phyloP scores from a whole-genome alignment of 2,329 filamentous ascomycete genomes.

The Chalara sp. region DNA sequence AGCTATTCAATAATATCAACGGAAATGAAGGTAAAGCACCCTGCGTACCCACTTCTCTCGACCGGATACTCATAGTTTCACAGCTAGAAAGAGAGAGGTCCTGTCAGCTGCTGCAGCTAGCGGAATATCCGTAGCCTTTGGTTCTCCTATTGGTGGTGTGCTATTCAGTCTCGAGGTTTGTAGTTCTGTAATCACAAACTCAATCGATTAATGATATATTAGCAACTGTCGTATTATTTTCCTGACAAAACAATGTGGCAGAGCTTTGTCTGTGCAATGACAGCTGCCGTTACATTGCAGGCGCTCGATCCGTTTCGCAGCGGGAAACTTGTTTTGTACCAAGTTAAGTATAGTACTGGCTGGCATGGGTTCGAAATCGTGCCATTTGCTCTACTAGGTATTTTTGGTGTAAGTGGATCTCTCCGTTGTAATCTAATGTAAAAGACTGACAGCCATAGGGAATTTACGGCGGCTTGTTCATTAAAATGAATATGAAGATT shows the following conservation, averaged over 20 bases:
- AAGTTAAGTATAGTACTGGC: constrained; percentile 83
- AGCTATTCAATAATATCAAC: constrained; percentile 73
- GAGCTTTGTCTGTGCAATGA: constrained; percentile 98
- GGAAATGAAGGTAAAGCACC: constrained; percentile 67
- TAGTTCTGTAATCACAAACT: neutral
- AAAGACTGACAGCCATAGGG: constrained; percentile 42
- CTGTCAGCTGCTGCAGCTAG: constrained; percentile 80
- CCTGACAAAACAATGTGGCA: constrained; percentile 99
- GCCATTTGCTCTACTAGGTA: constrained; percentile 79
- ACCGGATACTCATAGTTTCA: constrained; percentile 8
- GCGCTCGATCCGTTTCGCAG: constrained; percentile 91
- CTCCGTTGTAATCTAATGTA: neutral
- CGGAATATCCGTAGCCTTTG: constrained; percentile 53
- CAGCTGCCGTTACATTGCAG: constrained; percentile 90
- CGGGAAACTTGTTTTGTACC: constrained; percentile 91
- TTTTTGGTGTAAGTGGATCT: constrained; percentile 56
- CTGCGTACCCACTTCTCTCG: constrained; percentile 16
- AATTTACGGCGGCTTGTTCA: constrained; percentile 91
- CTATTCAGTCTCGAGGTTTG: constrained; percentile 85
- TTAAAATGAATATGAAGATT: constrained; percentile 86
- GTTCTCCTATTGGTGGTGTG: constrained; percentile 77
- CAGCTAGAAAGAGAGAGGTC: constrained; percentile 87
- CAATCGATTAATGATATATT: constrained; percentile 7
- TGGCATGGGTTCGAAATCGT: constrained; percentile 95
- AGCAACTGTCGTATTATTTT: constrained; percentile 95